Evolutionary conservation across 2,329 filamentous ascomycete genomes (phyloP), one percentile per base, ranked within the genome.

Genomic region (Lachnellula suecica): DNA sequence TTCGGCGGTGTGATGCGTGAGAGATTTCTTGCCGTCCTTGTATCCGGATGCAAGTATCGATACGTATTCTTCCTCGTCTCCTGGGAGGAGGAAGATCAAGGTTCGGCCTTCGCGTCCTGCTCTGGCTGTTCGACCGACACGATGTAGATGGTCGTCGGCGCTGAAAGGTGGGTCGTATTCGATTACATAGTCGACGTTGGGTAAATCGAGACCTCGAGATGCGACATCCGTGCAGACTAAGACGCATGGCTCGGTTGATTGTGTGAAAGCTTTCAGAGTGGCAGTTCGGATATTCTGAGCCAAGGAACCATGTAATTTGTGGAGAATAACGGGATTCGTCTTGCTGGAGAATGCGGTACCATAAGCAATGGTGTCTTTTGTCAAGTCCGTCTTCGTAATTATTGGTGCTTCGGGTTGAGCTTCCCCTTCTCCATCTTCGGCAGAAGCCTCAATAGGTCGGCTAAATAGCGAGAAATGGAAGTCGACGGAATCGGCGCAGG

Each of bases 131-230:
- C 94, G 88, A 49, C 94, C 94, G 50, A 97, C 90, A 51, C 94
- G 87, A 73, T 99, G 94, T 7, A 97, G 81, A 69, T 99, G 94
- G 69, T 99, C 94, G 55, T 92, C 89, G 22, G 91, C 85, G 67
- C 88, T 91, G 72, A 97, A 97, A 2, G 94, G 90, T 0, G 94
- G 92, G 67, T 99, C 94, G 68, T 96, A 97, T 70, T 99, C 94
- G 51, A 99, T 82, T 45, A 99, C 91, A 19, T 97, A 79, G 68
- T 99, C 94, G 47, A 99, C 90, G 46, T 94, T 93, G 1, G 93
- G 93, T 15, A 99, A 83, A 76, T 99, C 94, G 38, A 99, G 84
- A 74, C 94, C 94, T 66, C 94, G 90, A 19, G 94, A 94, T 11
- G 94, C 91, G 46, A 99, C 94, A 66, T 99, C 94, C 1, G 94